Percentiles rank a stretch among this genome's conserved stretches.
phyloP scores from a whole-genome alignment of 768 basidiomycete species.

The Termitomyces sp. region DNA sequence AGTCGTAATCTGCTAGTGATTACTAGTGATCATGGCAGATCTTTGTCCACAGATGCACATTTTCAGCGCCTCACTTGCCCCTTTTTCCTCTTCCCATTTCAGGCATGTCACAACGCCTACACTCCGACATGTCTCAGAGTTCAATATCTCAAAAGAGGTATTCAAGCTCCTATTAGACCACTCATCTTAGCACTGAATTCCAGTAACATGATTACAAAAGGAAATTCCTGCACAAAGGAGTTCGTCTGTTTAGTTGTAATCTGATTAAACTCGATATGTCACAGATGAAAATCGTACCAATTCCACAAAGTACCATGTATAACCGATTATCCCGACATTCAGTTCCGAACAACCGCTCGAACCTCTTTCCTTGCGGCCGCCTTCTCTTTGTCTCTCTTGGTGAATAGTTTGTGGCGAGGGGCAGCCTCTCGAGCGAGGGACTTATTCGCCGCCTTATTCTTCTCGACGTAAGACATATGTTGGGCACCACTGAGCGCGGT shows the following conservation, averaged over 20 bases:
- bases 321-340: constrained; percentile 18
- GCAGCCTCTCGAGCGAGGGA: constrained; percentile 55
- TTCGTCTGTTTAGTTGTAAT: neutral
- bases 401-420: constrained; percentile 75
- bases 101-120: neutral
- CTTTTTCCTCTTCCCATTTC: constrained; percentile 11
- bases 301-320: constrained; percentile 7
- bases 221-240: neutral
- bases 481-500: constrained; percentile 84
- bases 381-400: constrained; percentile 78
- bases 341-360: constrained; percentile 21
- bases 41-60: neutral
- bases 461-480: constrained; percentile 91
- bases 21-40: neutral
- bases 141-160: constrained; percentile 1
- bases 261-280: constrained; percentile 5
- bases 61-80: constrained; percentile 1
- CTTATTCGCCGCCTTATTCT: constrained; percentile 90
- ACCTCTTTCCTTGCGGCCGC: constrained; percentile 49
- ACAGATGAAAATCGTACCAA: constrained; percentile 6
- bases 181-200: constrained; percentile 5
- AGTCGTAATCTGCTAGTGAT: neutral
- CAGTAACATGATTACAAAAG: neutral
- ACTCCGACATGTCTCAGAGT: constrained; percentile 17
- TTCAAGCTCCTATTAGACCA: constrained; percentile 12